Evolutionary conservation across 129 eudicot species (phyloP).

Genomic region (Chrysanthemum lavandulifolium): DNA sequence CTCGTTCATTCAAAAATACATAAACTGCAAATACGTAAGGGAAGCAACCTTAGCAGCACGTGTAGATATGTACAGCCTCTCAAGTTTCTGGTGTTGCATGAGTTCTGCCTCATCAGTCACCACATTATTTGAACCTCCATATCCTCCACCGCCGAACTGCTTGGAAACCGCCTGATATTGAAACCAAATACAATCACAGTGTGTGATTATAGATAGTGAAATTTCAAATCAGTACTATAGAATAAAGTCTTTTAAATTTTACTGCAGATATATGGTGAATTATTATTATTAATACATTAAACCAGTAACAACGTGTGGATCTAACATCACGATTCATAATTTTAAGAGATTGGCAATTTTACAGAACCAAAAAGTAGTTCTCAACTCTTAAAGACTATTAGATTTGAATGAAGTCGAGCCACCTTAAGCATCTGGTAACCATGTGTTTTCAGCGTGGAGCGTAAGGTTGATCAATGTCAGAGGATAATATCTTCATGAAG

Average conservation of each 20-base stretch:
- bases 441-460: not conserved
- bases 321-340: not conserved
- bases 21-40: constrained; percentile 7
- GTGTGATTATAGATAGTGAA: too few species aligned
- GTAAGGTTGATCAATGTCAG: too few species aligned
- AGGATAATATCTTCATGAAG: too few species aligned
- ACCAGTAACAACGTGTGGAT: not conserved
- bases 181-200: not conserved
- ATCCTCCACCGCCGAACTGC: constrained; percentile 71
- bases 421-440: not conserved
- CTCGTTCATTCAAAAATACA: not conserved
- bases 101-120: constrained; percentile 68
- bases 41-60: constrained; percentile 84
- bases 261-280: too few species aligned
- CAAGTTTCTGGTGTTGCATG: constrained; percentile 80
- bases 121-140: constrained; percentile 63
- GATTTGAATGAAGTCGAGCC: not conserved
- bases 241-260: too few species aligned
- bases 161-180: constrained; percentile 69
- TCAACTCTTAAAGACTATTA: not conserved
- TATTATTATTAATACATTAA: too few species aligned
- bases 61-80: constrained; percentile 84
- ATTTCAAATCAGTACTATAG: too few species aligned
- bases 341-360: too few species aligned
- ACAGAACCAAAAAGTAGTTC: not conserved